Conservation (phyloP, 2,329 filamentous ascomycete species). For the Talaromyces rugulosus region DNA sequence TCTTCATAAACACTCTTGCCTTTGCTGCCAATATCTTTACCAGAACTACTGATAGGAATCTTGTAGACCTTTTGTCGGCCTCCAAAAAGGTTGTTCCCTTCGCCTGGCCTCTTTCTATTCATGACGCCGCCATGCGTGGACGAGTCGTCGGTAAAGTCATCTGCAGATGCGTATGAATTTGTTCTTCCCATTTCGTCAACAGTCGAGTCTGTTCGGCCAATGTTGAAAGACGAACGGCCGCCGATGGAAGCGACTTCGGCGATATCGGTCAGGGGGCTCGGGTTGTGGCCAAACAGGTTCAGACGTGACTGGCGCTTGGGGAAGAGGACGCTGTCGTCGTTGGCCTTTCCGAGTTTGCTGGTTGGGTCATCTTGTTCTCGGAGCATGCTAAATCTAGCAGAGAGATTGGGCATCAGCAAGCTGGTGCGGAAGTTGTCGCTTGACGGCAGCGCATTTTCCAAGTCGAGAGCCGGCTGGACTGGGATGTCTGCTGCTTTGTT, state of each 20-base stretch:
- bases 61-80: conserved; percentile 95
- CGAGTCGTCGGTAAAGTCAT: conserved; percentile 61
- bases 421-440: conserved; percentile 92
- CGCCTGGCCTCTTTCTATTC: conserved; percentile 72
- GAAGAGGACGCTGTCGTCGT: conserved; percentile 86
- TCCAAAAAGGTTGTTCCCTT: conserved; percentile 91
- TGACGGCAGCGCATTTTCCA: conserved; percentile 70
- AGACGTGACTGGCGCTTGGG: conserved; percentile 77
- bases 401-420: conserved; percentile 90
- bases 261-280: conserved; percentile 69
- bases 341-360: conserved; percentile 86
- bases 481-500: conserved; percentile 43
- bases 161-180: conserved; percentile 61
- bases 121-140: conserved; percentile 67
- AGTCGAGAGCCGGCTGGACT: conserved; percentile 56
- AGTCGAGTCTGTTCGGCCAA: conserved; percentile 59
- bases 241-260: conserved; percentile 82
- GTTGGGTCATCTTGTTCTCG: conserved; percentile 89
- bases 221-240: conserved; percentile 57
- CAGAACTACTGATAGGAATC: conserved; percentile 56
- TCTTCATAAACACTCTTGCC: conserved; percentile 77
- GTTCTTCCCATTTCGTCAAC: conserved; percentile 51
- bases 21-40: conserved; percentile 42
- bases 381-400: conserved; percentile 93
- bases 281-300: conserved; percentile 63